Percentiles rank a stretch among this genome's conserved stretches.
These are phyloP conservation scores for Chaetomium cochliodes DNA, from an alignment of 495 filamentous ascomycete genomes.

Conservation along the genomic window DNA sequence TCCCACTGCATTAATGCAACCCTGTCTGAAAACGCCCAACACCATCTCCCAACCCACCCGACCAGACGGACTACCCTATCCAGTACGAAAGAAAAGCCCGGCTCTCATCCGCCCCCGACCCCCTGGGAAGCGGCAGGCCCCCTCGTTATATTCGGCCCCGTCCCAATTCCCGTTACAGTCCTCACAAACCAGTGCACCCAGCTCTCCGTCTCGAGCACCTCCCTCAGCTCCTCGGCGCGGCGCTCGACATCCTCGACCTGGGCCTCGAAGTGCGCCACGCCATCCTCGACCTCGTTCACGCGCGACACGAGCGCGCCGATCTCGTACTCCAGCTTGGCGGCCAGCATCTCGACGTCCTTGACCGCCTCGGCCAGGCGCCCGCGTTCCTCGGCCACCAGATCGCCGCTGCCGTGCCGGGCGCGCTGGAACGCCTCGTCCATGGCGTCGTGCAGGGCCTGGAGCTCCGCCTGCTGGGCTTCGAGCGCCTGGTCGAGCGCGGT, in stretches of 20 bases:
- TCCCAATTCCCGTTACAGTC: slow-evolving; percentile 59
- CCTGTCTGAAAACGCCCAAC: neutral
- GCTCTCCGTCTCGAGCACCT: slow-evolving; percentile 61
- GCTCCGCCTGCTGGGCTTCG: slow-evolving; percentile 58
- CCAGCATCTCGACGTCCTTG: slow-evolving; percentile 77
- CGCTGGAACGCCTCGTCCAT: slow-evolving; percentile 61
- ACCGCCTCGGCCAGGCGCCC: slow-evolving; percentile 67
- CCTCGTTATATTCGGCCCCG: slow-evolving; percentile 53
- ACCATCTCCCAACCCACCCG: neutral
- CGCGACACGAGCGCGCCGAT: slow-evolving; percentile 74
- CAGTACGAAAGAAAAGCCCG: neutral
- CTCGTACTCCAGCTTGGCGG: slow-evolving; percentile 93
- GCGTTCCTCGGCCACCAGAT: slow-evolving; percentile 66
- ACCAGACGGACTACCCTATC: neutral
- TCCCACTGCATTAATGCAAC: neutral
- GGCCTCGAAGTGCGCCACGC: slow-evolving; percentile 73
- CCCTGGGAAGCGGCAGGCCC: slow-evolving; percentile 4
- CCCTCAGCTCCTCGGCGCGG: slow-evolving; percentile 67
- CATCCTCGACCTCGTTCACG: slow-evolving; percentile 85
- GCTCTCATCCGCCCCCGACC: neutral
- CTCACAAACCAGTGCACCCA: slow-evolving; percentile 60
- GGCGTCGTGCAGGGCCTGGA: slow-evolving; percentile 69
- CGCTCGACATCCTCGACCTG: slow-evolving; percentile 78
- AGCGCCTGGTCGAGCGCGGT: slow-evolving; percentile 62
- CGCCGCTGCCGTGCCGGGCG: slow-evolving; percentile 62